phyloP scores from a whole-genome alignment of 2,329 filamentous ascomycete species.

The Hymenoscyphus albidus region DNA sequence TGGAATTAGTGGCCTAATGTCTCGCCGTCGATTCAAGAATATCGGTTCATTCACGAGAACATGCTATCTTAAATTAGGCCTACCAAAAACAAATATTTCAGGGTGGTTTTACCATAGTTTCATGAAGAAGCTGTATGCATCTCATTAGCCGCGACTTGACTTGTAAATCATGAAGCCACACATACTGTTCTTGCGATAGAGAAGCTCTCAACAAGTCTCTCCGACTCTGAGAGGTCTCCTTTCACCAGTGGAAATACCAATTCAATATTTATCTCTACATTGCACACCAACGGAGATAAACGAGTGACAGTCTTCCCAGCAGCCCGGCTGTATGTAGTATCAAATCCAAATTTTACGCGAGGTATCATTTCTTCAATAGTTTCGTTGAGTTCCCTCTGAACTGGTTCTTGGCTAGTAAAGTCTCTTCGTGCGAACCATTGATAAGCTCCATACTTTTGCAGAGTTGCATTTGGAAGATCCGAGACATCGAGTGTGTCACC shows the following conservation, averaged over 20 bases:
- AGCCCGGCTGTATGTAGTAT: neutral
- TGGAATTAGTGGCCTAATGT: neutral
- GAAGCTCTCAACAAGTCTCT: neutral
- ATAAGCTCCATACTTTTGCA: neutral
- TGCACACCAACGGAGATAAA: neutral
- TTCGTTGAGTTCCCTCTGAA: neutral
- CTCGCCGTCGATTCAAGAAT: neutral
- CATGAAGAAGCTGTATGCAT: neutral
- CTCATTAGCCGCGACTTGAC: neutral
- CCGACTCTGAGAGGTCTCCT: neutral
- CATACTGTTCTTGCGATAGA: neutral
- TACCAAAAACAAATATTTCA: neutral
- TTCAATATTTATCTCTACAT: neutral
- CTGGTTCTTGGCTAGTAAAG: neutral
- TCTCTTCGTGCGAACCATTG: neutral
- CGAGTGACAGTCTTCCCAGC: neutral
- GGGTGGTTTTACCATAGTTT: neutral
- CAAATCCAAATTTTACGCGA: neutral
- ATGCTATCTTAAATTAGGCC: neutral
- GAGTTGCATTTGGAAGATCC: neutral
- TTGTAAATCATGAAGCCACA: neutral
- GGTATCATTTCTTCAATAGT: neutral
- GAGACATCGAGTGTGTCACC: neutral
- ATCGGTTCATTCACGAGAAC: neutral
- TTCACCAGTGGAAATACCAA: neutral